phyloP scores from a whole-genome alignment of 305 asterid genomes.

The Fraxinus velutina region DNA sequence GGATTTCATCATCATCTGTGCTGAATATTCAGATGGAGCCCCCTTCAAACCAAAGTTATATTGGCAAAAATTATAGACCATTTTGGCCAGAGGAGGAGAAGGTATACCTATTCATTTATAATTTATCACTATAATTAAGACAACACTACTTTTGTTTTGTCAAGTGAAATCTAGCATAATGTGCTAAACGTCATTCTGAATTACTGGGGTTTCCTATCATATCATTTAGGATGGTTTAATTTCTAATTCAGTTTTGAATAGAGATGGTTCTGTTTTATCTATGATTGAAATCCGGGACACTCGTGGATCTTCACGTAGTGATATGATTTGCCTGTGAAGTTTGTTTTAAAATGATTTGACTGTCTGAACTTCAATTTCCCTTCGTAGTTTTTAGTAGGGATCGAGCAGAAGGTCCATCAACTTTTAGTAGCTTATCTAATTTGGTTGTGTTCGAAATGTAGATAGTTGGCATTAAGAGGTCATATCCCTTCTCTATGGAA shows the following conservation, averaged over 20 bases:
- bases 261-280: background rate
- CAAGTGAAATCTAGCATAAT: background rate
- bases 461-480: conserved; percentile 71
- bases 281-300: background rate
- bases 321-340: too few species aligned
- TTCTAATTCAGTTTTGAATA: background rate
- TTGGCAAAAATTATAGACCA: conserved; percentile 38
- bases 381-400: background rate
- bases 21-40: conserved; percentile 75
- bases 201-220: background rate
- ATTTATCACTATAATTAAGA: background rate
- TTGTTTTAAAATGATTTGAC: too few species aligned
- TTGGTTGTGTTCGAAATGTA: conserved; percentile 33
- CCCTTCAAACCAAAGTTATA: conserved; percentile 96
- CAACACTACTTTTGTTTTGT: background rate
- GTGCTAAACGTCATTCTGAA: background rate
- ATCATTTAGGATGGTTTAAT: background rate
- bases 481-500: conserved; percentile 57
- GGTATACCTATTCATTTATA: conserved; percentile 33
- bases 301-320: background rate
- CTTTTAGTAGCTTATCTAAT: background rate
- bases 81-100: conserved; percentile 62
- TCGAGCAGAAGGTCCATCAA: background rate
- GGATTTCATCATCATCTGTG: conserved; percentile 53
- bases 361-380: too few species aligned